These are phyloP conservation scores for Ceratocystis variospora DNA, from an alignment of 2,329 filamentous ascomycete species.

Conservation along the genomic window DNA sequence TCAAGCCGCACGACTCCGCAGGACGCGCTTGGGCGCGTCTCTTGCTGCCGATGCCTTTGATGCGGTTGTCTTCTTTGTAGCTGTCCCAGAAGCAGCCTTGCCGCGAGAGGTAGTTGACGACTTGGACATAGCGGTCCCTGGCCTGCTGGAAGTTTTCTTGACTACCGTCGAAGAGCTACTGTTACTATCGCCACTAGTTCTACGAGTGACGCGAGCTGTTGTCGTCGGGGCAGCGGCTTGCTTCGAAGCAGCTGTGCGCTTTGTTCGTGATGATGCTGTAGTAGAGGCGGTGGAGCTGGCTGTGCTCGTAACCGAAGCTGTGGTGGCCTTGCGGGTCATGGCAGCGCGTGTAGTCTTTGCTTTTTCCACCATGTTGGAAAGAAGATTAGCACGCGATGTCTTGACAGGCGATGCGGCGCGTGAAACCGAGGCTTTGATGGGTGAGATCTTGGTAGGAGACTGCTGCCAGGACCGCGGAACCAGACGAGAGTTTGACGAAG, in stretches of 20 bases:
- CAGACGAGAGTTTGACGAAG: slow-evolving; percentile 65
- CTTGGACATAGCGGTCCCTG: slow-evolving; percentile 30
- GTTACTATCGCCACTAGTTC: slow-evolving; percentile 49
- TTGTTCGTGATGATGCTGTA: slow-evolving; percentile 22
- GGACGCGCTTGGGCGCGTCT: slow-evolving; percentile 38
- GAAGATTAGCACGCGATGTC: slow-evolving; percentile 27
- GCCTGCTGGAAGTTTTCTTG: slow-evolving; percentile 34
- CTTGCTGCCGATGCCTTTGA: slow-evolving; percentile 39
- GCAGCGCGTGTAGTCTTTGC: slow-evolving; percentile 41
- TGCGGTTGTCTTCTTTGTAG: slow-evolving; percentile 35
- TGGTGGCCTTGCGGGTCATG: slow-evolving; percentile 34
- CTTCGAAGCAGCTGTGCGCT: slow-evolving; percentile 22
- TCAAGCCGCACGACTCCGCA: slow-evolving; percentile 36
- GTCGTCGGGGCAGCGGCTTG: slow-evolving; percentile 32
- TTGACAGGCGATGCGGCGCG: slow-evolving; percentile 52
- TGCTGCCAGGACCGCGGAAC: slow-evolving; percentile 29
- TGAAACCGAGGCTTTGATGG: slow-evolving; percentile 31
- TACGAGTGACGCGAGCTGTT: slow-evolving; percentile 39
- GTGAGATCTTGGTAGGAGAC: slow-evolving; percentile 25
- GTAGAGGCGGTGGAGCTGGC: slow-evolving; percentile 31
- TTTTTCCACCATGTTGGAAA: slow-evolving; percentile 47
- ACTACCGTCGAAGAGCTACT: slow-evolving; percentile 51
- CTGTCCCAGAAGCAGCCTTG: slow-evolving; percentile 39
- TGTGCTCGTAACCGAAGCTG: slow-evolving; percentile 33
- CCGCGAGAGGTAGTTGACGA: slow-evolving; percentile 13